Evolutionary conservation across 2,329 filamentous ascomycete genomes (phyloP), one percentile per base, ranked within the genome.

Genomic region (Clonostachys rosea): DNA sequence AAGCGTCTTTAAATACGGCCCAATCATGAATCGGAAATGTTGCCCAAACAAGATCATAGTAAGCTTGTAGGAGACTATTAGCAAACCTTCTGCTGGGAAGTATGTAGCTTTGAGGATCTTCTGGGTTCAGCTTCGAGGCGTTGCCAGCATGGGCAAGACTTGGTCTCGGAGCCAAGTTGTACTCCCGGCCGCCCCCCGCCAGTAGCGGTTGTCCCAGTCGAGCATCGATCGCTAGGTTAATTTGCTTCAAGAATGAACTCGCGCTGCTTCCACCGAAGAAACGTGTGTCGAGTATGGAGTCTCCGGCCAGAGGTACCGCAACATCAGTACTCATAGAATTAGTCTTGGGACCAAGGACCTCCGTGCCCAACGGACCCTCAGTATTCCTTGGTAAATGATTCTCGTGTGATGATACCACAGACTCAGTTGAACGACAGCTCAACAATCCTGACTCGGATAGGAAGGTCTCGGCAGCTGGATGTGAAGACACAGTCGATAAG

Each of bases 211-310:
- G 24, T 33, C 41, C 47, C 24, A 43, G 42, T 18, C 40, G 45
- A 2, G 39, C 30, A 17, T 47, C 47, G 18, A 49, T 49, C 13
- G 36, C 48, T 10, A 36, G n/a, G 30, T 44, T 47, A 20, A 49
- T 47, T 16, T 49, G 45, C n/a, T 33, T 47, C 8, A 47, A 13
- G 33, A 49, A 49, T 14, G 42, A 41, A n/a, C 20, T 34, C 10
- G 42, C 44, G 17, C 45, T 49, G 37, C 45, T 47, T 12, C 40
- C 36, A 4, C 45, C 48, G 34, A 49, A 49, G 30, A 49, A 49
- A 10, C 45, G 35, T 20, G 18, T 11, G 40, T 36, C 47, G 18
- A 17, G 30, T 18, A 42, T 13, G 9, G 48, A 18, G 43, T 41
- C 41, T 6, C 44, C 34, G 30, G 43, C 34, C 45, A 42, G 24